phyloP scores from a whole-genome alignment of 345 rosid genomes.

The Citrus maxima region DNA sequence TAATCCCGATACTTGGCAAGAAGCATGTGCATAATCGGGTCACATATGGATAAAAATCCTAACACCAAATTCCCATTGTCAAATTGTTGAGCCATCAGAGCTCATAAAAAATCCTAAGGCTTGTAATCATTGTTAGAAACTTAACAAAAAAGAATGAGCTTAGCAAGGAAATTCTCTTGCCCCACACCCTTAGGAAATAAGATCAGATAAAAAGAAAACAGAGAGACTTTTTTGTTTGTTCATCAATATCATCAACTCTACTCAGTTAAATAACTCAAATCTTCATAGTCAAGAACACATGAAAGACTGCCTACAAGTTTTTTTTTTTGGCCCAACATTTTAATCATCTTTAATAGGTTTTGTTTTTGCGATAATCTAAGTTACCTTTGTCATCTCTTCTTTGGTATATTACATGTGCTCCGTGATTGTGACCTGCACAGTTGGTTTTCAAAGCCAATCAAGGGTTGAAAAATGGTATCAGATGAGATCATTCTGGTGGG shows the following conservation, averaged over 20 bases:
- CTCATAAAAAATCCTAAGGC: too few species aligned
- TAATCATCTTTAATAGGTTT: background rate
- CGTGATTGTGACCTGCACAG: background rate
- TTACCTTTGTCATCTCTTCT: background rate
- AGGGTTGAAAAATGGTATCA: background rate
- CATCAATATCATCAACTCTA: background rate
- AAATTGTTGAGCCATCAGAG: background rate
- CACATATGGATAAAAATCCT: background rate
- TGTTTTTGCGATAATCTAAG: background rate
- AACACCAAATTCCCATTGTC: background rate
- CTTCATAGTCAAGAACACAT: background rate
- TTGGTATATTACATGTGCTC: background rate
- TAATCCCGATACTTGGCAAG: background rate
- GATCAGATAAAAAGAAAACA: too few species aligned
- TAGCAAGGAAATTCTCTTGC: background rate
- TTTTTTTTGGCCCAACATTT: background rate
- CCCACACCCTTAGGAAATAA: background rate
- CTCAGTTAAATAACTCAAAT: background rate
- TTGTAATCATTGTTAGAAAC: background rate
- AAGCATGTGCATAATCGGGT: background rate
- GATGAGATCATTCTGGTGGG: background rate
- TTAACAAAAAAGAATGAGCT: background rate
- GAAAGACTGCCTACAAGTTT: too few species aligned
- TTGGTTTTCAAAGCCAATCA: background rate
- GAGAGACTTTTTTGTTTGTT: background rate